Evolutionary conservation across 78 protist genomes (phyloP).

Genomic region (Dictyostelium citrinum): DNA sequence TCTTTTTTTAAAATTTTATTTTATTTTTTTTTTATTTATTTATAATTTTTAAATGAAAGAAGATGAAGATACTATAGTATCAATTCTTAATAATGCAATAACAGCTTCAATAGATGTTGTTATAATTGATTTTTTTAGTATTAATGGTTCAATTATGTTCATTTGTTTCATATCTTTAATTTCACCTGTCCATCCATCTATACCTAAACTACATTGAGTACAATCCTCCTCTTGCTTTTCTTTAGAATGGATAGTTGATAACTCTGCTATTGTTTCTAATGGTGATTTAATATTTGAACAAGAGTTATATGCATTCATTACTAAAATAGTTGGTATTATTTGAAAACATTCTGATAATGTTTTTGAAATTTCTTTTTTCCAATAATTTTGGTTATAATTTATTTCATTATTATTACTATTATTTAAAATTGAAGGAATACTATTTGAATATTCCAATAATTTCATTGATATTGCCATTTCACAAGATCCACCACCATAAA

Average conservation of each 20-base stretch:
- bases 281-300: not conserved
- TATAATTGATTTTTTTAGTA: conserved; percentile 58
- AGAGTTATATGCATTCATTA: not conserved
- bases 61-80: conserved; percentile 10
- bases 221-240: not conserved
- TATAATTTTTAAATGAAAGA: not conserved
- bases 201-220: conserved; percentile 4
- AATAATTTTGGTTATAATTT: not conserved
- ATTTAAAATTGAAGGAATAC: not conserved
- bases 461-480: conserved; percentile 42
- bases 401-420: not conserved
- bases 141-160: conserved; percentile 50
- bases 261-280: not conserved
- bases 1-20: not conserved
- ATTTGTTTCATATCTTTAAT: not conserved
- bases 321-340: conserved; percentile 2
- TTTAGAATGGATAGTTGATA: not conserved
- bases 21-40: not conserved
- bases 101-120: conserved; percentile 40
- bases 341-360: not conserved
- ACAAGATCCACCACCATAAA: conserved; percentile 71
- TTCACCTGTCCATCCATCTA: conserved; percentile 74
- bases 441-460: not conserved
- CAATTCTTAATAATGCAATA: conserved; percentile 56
- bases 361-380: conserved; percentile 12